Conservation (phyloP, 2,329 filamentous ascomycete genomes). For the Beauveria medogensis region DNA sequence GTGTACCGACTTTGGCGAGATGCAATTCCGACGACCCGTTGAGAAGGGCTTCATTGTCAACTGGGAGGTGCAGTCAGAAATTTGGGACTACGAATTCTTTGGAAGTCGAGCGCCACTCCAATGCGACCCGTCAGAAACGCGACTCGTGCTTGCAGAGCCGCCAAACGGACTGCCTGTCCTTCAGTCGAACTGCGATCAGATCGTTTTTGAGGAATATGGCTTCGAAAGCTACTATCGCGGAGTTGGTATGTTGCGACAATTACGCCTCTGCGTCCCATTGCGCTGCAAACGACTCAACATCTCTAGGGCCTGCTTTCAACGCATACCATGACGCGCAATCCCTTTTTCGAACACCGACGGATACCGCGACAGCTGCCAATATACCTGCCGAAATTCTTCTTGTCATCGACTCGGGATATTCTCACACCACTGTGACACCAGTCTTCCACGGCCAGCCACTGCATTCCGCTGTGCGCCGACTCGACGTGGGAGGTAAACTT, state of each 20-base stretch:
- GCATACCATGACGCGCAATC: slow-evolving; percentile 72
- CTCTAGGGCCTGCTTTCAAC: slow-evolving; percentile 62
- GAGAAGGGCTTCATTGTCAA: slow-evolving; percentile 94
- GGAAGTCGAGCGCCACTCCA: slow-evolving; percentile 55
- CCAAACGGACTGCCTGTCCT: slow-evolving; percentile 74
- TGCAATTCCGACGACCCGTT: slow-evolving; percentile 77
- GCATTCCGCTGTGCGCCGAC: slow-evolving; percentile 70
- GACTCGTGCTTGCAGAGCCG: slow-evolving; percentile 76
- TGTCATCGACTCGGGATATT: slow-evolving; percentile 86
- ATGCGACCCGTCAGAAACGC: slow-evolving; percentile 74
- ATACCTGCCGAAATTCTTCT: slow-evolving; percentile 72
- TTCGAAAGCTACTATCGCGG: slow-evolving; percentile 80
- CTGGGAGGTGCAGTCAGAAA: slow-evolving; percentile 91
- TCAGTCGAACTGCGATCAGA: slow-evolving; percentile 88
- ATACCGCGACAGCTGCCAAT: slow-evolving; percentile 30
- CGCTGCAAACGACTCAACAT: slow-evolving; percentile 6
- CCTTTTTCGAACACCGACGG: slow-evolving; percentile 55
- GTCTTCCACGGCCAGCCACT: slow-evolving; percentile 73
- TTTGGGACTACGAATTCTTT: slow-evolving; percentile 89
- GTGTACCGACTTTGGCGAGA: slow-evolving; percentile 83
- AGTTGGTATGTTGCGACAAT: slow-evolving; percentile 41
- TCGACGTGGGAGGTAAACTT: slow-evolving; percentile 88
- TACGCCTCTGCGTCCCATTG: too few species aligned
- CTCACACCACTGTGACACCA: slow-evolving; percentile 84
- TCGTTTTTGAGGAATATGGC: slow-evolving; percentile 94